A percentile compares a stretch with the other conserved stretches of the same genome.
These are phyloP conservation scores for Candida bentonensis DNA, from an alignment of 805 yeast species.

Conservation along the genomic window DNA sequence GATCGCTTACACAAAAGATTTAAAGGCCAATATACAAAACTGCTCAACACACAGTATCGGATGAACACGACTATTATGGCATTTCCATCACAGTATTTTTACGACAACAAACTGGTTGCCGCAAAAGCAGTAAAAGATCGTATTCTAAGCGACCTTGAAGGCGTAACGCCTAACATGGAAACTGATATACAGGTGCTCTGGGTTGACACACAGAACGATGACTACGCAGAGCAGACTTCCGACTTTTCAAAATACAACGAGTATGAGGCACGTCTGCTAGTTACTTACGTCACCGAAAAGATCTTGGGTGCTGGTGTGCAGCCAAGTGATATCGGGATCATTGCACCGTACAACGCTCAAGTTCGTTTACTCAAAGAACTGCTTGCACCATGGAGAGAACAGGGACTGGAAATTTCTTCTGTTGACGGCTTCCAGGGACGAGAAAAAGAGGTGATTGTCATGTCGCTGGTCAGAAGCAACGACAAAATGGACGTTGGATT, in stretches of 20 bases:
- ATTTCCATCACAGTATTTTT: slow-evolving; percentile 58
- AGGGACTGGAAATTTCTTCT: slow-evolving; percentile 59
- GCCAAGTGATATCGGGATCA: slow-evolving; percentile 57
- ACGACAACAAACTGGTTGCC: slow-evolving; percentile 49
- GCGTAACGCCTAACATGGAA: slow-evolving; percentile 34
- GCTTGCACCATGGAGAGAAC: slow-evolving; percentile 19
- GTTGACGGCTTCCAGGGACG: slow-evolving; percentile 97
- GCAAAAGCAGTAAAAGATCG: slow-evolving; percentile 41
- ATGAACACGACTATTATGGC: slow-evolving; percentile 71
- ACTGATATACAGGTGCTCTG: slow-evolving; percentile 49
- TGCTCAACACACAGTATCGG: slow-evolving; percentile 71
- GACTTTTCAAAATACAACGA: slow-evolving; percentile 44
- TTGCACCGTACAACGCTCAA: slow-evolving; percentile 86
- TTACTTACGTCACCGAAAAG: slow-evolving; percentile 35
- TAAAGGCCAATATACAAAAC: slow-evolving; percentile 34
- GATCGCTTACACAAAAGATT: slow-evolving; percentile 52
- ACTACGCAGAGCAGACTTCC: slow-evolving; percentile 43
- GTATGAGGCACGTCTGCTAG: slow-evolving; percentile 54
- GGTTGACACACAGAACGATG: slow-evolving; percentile 92
- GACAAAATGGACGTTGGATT: slow-evolving; percentile 64
- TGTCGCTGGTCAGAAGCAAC: slow-evolving; percentile 75
- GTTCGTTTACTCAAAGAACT: slow-evolving; percentile 43
- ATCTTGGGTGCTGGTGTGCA: slow-evolving; percentile 40
- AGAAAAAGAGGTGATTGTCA: slow-evolving; percentile 75
- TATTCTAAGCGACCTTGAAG: slow-evolving; percentile 40